Evolutionary conservation across 2,329 filamentous ascomycete species (phyloP).

Genomic region (Penicillium frequentans): DNA sequence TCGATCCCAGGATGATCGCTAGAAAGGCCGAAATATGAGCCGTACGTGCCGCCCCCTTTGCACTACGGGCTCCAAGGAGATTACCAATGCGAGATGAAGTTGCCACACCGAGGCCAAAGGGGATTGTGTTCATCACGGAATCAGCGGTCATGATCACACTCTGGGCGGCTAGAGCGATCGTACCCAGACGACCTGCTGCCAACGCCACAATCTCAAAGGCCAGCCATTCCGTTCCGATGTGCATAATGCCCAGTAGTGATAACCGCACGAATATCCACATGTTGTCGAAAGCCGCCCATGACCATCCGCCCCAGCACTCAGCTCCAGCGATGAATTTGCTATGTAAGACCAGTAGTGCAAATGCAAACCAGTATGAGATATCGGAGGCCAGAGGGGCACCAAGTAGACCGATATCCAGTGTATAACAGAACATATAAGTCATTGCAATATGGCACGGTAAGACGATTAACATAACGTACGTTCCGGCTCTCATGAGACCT

Average conservation of each 20-base stretch:
- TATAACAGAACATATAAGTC: conserved; percentile 71
- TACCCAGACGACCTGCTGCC: conserved; percentile 70
- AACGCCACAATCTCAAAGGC: conserved; percentile 81
- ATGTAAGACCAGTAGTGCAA: conserved; percentile 72
- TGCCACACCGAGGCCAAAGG: conserved; percentile 74
- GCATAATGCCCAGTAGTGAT: conserved; percentile 72
- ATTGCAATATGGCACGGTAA: conserved; percentile 60
- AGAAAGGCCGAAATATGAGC: conserved; percentile 75
- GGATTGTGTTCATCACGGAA: conserved; percentile 80
- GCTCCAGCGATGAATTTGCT: conserved; percentile 68
- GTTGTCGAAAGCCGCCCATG: conserved; percentile 63
- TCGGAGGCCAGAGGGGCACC: conserved; percentile 81
- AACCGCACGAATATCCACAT: conserved; percentile 72
- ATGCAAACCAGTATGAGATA: conserved; percentile 83
- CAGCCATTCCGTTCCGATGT: conserved; percentile 80
- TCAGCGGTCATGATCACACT: conserved; percentile 89
- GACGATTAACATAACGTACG: conserved; percentile 61
- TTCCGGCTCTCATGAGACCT: conserved; percentile 59
- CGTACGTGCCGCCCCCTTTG: conserved; percentile 66
- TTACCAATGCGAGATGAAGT: conserved; percentile 77
- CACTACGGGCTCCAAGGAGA: conserved; percentile 68
- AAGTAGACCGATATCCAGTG: conserved; percentile 67
- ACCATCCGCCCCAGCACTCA: conserved; percentile 78
- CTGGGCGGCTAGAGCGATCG: conserved; percentile 76
- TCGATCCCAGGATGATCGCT: conserved; percentile 68